Evolutionary conservation across 768 basidiomycete species (phyloP).

Genomic region (Mycena chlorophos): DNA sequence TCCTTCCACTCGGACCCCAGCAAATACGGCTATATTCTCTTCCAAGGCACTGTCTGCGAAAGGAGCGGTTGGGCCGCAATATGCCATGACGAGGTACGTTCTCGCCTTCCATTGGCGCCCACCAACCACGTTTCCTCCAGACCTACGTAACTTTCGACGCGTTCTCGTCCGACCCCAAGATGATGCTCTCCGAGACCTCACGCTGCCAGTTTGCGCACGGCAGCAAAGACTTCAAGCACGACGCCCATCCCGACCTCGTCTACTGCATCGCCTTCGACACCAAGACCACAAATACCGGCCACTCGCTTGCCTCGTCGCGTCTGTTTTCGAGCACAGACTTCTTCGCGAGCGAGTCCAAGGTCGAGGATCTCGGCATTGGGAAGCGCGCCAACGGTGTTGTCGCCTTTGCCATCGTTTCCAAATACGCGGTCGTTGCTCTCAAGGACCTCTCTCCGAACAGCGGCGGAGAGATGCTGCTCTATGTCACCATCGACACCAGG

Average conservation of each 20-base stretch:
- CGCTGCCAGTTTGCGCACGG: slow-evolving; percentile 90
- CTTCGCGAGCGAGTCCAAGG: slow-evolving; percentile 60
- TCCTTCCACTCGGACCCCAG: slow-evolving; percentile 82
- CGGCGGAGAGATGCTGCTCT: slow-evolving; percentile 77
- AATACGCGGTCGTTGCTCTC: slow-evolving; percentile 89
- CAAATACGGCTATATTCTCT: slow-evolving; percentile 75
- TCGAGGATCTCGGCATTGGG: slow-evolving; percentile 85
- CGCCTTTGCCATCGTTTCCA: slow-evolving; percentile 89
- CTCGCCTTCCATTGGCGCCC: slow-evolving; percentile 1
- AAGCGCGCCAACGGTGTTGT: slow-evolving; percentile 87
- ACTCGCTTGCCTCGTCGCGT: slow-evolving; percentile 60
- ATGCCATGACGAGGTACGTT: slow-evolving; percentile 74
- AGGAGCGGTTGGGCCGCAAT: slow-evolving; percentile 49
- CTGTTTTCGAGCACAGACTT: slow-evolving; percentile 87
- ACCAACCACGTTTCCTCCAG: slow-evolving; percentile 38
- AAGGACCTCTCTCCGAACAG: slow-evolving; percentile 60
- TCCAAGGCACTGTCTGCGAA: slow-evolving; percentile 72
- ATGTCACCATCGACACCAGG: slow-evolving; percentile 80
- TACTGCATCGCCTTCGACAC: slow-evolving; percentile 90
- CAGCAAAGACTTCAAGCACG: slow-evolving; percentile 77
- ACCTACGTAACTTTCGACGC: slow-evolving; percentile 88
- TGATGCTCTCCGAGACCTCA: slow-evolving; percentile 69
- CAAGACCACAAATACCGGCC: slow-evolving; percentile 44
- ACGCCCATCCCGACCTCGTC: slow-evolving; percentile 71
- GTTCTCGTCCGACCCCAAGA: slow-evolving; percentile 60